phyloP scores from a whole-genome alignment of 2,329 filamentous ascomycete genomes.

The Hypoxylon sp. region DNA sequence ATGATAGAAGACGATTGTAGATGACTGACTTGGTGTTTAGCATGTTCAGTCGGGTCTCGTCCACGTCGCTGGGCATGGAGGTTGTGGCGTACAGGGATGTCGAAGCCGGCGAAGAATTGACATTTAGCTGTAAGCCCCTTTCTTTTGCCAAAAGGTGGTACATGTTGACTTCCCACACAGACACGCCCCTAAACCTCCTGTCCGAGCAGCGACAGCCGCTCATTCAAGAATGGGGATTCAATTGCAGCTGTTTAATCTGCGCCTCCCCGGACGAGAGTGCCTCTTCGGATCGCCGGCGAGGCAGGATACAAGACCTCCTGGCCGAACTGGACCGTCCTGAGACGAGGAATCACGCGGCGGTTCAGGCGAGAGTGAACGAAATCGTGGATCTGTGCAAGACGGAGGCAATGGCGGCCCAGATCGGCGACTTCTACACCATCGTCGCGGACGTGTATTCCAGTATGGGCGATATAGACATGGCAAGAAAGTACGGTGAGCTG shows the following conservation, averaged over 20 bases:
- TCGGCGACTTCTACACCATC: slow-evolving; percentile 38
- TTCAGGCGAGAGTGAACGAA: slow-evolving; percentile 31
- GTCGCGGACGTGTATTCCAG: slow-evolving; percentile 33
- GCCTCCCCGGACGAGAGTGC: slow-evolving; percentile 21
- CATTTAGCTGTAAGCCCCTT: slow-evolving; percentile 47
- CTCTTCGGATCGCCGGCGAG: slow-evolving; percentile 36
- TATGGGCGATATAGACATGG: slow-evolving; percentile 34
- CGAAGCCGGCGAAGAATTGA: slow-evolving; percentile 47
- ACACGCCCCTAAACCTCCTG: slow-evolving; percentile 41
- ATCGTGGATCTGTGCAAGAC: slow-evolving; percentile 30
- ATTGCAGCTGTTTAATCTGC: slow-evolving; percentile 42
- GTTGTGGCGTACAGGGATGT: slow-evolving; percentile 48
- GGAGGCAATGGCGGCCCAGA: slow-evolving; percentile 38
- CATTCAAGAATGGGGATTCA: slow-evolving; percentile 42
- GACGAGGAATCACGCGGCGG: slow-evolving; percentile 13
- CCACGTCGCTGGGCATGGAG: slow-evolving; percentile 44
- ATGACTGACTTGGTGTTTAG: slow-evolving; percentile 30
- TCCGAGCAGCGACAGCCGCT: slow-evolving; percentile 35
- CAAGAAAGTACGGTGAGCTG: slow-evolving; percentile 30
- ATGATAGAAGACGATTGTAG: background rate
- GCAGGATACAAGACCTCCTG: slow-evolving; percentile 36
- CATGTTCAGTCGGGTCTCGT: slow-evolving; percentile 46
- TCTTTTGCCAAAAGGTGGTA: background rate
- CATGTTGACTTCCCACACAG: slow-evolving; percentile 24
- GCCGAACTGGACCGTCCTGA: slow-evolving; percentile 30